Conservation (phyloP, 2,329 filamentous ascomycete genomes). For the Pseudocercospora crystallina region DNA sequence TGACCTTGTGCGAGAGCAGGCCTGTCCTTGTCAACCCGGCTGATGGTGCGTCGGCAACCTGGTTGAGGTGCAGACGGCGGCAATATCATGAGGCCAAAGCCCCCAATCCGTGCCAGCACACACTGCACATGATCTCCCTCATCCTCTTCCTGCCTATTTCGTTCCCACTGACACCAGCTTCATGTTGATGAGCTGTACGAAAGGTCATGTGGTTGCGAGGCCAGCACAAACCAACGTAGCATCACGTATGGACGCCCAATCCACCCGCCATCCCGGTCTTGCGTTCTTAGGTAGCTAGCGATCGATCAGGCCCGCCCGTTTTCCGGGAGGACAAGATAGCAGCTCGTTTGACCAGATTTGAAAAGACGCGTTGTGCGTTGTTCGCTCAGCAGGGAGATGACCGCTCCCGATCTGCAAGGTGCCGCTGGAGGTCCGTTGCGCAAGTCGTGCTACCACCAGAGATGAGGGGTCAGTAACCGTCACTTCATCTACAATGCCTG, state of each 20-base stretch:
- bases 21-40: constrained; percentile 23
- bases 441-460: constrained; percentile 20
- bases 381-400: constrained; percentile 17
- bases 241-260: constrained; percentile 8
- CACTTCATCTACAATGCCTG: constrained; percentile 18
- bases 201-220: not conserved
- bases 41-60: constrained; percentile 21
- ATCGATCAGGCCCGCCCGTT: constrained; percentile 8
- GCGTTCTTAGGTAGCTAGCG: not conserved
- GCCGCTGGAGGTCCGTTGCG: constrained; percentile 19
- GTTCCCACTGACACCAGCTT: constrained; percentile 9
- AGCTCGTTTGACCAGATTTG: constrained; percentile 25
- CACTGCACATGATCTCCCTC: constrained; percentile 1
- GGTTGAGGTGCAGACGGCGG: constrained; percentile 17
- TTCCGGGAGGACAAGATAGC: constrained; percentile 16
- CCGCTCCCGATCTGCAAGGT: constrained; percentile 22
- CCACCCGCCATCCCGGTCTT: constrained; percentile 5
- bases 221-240: constrained; percentile 9
- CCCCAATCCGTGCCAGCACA: constrained; percentile 3
- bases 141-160: constrained; percentile 10
- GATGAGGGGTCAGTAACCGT: constrained; percentile 15
- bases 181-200: constrained; percentile 8
- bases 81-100: constrained; percentile 11
- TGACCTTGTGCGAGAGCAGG: constrained; percentile 12
- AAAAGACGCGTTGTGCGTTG: constrained; percentile 23